Conservation (phyloP, 495 filamentous ascomycete species). For the Lasiosphaeria ovina region DNA sequence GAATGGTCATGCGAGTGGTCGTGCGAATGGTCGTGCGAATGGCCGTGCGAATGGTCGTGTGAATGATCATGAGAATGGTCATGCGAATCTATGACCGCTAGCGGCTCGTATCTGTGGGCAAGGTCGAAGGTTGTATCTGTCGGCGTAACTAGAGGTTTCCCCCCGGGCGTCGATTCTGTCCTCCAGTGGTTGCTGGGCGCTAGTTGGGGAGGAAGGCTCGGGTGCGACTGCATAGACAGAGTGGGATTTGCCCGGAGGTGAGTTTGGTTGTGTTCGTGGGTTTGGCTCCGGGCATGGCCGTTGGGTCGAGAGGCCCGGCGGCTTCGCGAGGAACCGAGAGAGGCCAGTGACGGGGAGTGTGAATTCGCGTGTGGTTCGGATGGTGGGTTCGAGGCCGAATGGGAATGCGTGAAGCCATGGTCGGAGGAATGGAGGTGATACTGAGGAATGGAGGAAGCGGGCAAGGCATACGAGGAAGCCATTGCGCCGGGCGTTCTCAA, state of each 20-base stretch:
- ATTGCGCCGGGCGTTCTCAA: slow-evolving; percentile 26
- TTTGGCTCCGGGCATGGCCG: slow-evolving; percentile 28
- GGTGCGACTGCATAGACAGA: slow-evolving; percentile 31
- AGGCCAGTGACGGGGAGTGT: slow-evolving; percentile 29
- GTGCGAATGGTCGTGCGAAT: too few species aligned
- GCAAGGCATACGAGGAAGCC: slow-evolving; percentile 52
- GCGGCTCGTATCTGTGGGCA: slow-evolving; percentile 29
- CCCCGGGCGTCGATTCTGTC: slow-evolving; percentile 32
- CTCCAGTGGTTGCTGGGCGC: slow-evolving; percentile 26
- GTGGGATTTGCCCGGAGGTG: slow-evolving; percentile 36
- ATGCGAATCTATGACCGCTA: slow-evolving; percentile 11
- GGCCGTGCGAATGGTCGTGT: too few species aligned
- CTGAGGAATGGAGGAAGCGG: slow-evolving; percentile 46
- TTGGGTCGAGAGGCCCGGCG: slow-evolving; percentile 23
- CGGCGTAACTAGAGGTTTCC: slow-evolving; percentile 31
- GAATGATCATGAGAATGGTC: too few species aligned
- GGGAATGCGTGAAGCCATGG: slow-evolving; percentile 35
- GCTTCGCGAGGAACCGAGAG: slow-evolving; percentile 23
- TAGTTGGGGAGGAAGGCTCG: slow-evolving; percentile 35
- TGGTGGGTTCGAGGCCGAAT: slow-evolving; percentile 13
- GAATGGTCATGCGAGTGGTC: slow-evolving; percentile 15
- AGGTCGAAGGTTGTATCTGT: slow-evolving; percentile 26
- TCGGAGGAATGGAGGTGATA: slow-evolving; percentile 39
- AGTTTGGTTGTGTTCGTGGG: slow-evolving; percentile 37
- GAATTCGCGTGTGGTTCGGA: slow-evolving; percentile 26